Evolutionary conservation across 805 yeast species (phyloP).

Genomic region (Schwanniomyces yamadae): DNA sequence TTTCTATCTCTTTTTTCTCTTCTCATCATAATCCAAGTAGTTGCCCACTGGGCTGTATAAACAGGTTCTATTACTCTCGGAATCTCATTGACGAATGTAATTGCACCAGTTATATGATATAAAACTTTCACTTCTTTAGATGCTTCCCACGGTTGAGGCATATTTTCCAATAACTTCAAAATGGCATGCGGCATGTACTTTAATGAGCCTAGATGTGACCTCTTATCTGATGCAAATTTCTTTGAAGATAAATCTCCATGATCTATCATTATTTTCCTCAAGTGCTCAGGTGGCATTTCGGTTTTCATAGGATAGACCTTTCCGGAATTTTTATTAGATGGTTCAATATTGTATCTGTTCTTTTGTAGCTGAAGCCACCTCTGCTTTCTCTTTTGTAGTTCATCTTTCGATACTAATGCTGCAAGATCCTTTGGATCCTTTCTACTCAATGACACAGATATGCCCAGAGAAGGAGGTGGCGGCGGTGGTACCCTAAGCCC

Average conservation of each 20-base stretch:
- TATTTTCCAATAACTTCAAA: conserved; percentile 82
- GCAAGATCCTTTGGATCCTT: too few species aligned
- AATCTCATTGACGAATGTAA: conserved; percentile 88
- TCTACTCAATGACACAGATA: neutral
- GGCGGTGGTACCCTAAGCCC: neutral
- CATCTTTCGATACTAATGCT: conserved; percentile 13
- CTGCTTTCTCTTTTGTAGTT: conserved; percentile 45
- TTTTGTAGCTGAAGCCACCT: conserved; percentile 69
- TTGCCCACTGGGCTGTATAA: conserved; percentile 93
- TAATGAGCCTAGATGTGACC: conserved; percentile 85
- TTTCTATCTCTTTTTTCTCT: conserved; percentile 87
- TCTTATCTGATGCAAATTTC: conserved; percentile 77
- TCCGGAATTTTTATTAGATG: conserved; percentile 36
- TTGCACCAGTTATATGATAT: conserved; percentile 90
- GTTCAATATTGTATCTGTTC: conserved; percentile 37
- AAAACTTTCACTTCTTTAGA: conserved; percentile 81
- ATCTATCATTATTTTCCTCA: conserved; percentile 76
- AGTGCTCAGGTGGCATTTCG: conserved; percentile 92
- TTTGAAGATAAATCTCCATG: conserved; percentile 84
- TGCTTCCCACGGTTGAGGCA: conserved; percentile 99
- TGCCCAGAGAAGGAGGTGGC: conserved; percentile 26
- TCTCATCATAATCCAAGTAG: conserved; percentile 90
- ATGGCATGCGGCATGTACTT: conserved; percentile 96
- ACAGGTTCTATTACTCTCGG: conserved; percentile 93
- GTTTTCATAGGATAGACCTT: conserved; percentile 60